Conservation (phyloP, 306 rosid genomes). For the Parietaria judaica region DNA sequence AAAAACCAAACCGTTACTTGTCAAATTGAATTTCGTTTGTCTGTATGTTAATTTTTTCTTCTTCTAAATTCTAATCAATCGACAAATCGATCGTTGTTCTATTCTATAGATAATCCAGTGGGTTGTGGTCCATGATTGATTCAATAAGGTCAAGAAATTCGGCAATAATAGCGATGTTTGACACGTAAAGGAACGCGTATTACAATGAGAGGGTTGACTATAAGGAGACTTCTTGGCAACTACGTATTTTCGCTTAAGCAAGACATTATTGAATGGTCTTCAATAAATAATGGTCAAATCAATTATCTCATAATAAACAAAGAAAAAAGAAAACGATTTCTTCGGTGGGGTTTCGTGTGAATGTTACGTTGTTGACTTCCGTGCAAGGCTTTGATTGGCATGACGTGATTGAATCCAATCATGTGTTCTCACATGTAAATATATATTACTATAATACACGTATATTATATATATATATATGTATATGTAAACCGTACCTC, state of each 20-base stretch:
- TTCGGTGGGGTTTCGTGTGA: constrained; percentile 12
- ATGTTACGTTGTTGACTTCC: constrained; percentile 33
- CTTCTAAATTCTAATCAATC: constrained; percentile 4
- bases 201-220: constrained; percentile 23
- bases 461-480: not conserved
- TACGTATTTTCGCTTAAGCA: constrained; percentile 17
- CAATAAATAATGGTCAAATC: constrained; percentile 25
- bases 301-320: not conserved
- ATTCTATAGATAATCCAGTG: not conserved
- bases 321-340: not conserved
- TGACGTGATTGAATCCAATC: constrained; percentile 27
- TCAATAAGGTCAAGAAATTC: constrained; percentile 61
- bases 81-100: constrained; percentile 3
- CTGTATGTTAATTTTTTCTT: not conserved
- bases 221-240: constrained; percentile 45
- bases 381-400: constrained; percentile 18
- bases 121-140: constrained; percentile 9
- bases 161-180: constrained; percentile 33
- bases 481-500: constrained; percentile 39
- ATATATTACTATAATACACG: not conserved
- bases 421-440: constrained; percentile 18
- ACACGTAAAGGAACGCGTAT: constrained; percentile 46
- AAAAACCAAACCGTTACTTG: constrained; percentile 2
- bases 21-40: not conserved
- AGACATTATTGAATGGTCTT: not conserved